Conservation (phyloP, 768 basidiomycete genomes). For the Boletus eberwhitei region DNA sequence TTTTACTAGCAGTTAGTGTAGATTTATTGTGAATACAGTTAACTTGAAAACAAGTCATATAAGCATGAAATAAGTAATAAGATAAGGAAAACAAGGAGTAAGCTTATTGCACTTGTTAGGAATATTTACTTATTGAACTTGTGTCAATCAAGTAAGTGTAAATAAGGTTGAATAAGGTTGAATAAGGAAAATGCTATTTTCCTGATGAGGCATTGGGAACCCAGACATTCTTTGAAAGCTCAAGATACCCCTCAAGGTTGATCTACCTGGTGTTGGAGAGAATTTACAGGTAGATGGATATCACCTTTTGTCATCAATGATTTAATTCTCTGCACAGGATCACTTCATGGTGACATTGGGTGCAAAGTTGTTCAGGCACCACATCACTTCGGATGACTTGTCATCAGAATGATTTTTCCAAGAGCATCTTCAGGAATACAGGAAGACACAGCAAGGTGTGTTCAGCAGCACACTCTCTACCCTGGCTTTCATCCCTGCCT, state of each 20-base stretch:
- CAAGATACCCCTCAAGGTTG: constrained; percentile 27
- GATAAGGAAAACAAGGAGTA: too few species aligned
- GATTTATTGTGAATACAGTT: too few species aligned
- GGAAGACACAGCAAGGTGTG: constrained; percentile 5
- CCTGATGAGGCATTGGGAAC: constrained; percentile 18
- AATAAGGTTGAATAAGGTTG: too few species aligned
- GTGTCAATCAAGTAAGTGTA: too few species aligned
- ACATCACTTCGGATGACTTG: constrained; percentile 12
- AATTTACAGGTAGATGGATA: constrained; percentile 28
- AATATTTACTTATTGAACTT: too few species aligned
- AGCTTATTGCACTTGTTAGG: too few species aligned
- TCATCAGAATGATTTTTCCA: constrained; percentile 7
- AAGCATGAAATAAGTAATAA: too few species aligned
- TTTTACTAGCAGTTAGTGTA: too few species aligned
- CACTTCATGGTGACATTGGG: constrained; percentile 12
- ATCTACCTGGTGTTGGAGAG: constrained; percentile 36
- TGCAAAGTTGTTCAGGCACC: constrained; percentile 11
- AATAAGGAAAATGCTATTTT: too few species aligned
- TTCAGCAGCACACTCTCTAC: constrained; percentile 17
- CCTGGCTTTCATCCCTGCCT: constrained; percentile 10
- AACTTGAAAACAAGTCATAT: too few species aligned
- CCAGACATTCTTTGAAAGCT: constrained; percentile 7
- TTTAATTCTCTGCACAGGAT: constrained; percentile 7
- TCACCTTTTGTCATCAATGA: not conserved
- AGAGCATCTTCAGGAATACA: constrained; percentile 10